phyloP scores from a whole-genome alignment of 257 asterid genomes.

The Striga asiatica region DNA sequence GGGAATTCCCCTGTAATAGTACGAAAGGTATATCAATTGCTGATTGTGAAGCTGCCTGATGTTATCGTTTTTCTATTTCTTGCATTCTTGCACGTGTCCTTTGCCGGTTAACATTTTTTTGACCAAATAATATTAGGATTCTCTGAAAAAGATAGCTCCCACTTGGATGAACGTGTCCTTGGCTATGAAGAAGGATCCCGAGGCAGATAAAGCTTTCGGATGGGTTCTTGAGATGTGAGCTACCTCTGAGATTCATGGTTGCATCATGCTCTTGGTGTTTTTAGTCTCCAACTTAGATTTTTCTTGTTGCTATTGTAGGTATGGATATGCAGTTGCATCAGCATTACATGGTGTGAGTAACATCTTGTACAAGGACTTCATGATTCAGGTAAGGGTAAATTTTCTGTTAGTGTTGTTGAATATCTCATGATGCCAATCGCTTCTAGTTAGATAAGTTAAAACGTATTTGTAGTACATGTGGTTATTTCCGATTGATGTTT shows the following conservation, averaged over 20 bases:
- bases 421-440: neutral
- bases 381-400: conserved; percentile 64
- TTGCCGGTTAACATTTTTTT: neutral
- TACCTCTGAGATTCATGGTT: conserved; percentile 1
- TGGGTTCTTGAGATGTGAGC: conserved; percentile 98
- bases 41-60: neutral
- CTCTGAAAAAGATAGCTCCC: conserved; percentile 73
- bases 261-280: neutral
- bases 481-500: too few species aligned
- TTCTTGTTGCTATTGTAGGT: conserved; percentile 46
- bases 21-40: conserved; percentile 45
- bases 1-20: conserved; percentile 96
- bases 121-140: conserved; percentile 37
- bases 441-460: neutral
- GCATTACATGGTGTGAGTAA: conserved; percentile 78
- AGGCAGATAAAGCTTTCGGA: conserved; percentile 88
- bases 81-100: conserved; percentile 8
- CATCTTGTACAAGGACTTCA: conserved; percentile 77
- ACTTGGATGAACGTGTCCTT: conserved; percentile 97
- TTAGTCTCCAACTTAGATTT: neutral
- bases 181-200: conserved; percentile 92
- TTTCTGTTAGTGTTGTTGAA: neutral
- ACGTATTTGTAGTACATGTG: neutral
- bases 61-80: neutral
- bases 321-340: conserved; percentile 85